Base-by-base conservation (phyloP, 2,329 filamentous ascomycete species). In the Hypoxylon sp. region DNA sequence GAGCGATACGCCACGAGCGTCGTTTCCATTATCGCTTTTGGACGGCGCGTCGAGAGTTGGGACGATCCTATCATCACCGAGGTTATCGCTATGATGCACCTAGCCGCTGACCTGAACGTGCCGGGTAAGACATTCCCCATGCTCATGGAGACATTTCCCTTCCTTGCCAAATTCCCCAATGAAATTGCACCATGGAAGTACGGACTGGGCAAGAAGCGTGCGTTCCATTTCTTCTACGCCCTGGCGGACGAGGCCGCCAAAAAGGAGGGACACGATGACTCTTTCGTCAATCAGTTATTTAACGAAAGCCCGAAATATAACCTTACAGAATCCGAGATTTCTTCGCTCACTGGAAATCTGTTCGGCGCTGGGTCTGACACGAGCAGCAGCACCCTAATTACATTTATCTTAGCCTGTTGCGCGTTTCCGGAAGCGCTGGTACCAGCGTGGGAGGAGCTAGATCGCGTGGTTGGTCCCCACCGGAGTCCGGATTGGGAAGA, bases 11-110 rank as follows among this genome's bases (percentile, higher is more conserved):
- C 85, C 9, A 85, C 84, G 0, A 84, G 82, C 52, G 84, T 86
- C 0, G 82, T 86, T 0, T 84, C 81, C 7, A 84, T 86, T 53
- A 85, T 88, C 65, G 87, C 83, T 0, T 88, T 87, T 70, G 86
- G 86, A 0, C 77, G 85, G 6, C 78, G 87, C 8, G 81, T 87
- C 0, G 80, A 80, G 7, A 81, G 74, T 55, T 82, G 76, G 70
- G 78, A 82, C 14, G 86, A 88, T 68, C 85, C 85, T 3, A 86
- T 87, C 70, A 84, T 88, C 64, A 86, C 85, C 2, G 85, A 88
- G 71, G 86, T 85, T n/a, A 84, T 88, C 61, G 82, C 84, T 0
- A 77, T 85, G 30, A 84, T 88, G 81, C 83, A 88, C 61, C 80
- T 85, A 57, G 85, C 86, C 0, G 86, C 85, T 1, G 85, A 87